Percentiles rank a stretch among this genome's conserved stretches.
Conservation (phyloP, 2,329 filamentous ascomycete species). For the Claviceps capensis region DNA sequence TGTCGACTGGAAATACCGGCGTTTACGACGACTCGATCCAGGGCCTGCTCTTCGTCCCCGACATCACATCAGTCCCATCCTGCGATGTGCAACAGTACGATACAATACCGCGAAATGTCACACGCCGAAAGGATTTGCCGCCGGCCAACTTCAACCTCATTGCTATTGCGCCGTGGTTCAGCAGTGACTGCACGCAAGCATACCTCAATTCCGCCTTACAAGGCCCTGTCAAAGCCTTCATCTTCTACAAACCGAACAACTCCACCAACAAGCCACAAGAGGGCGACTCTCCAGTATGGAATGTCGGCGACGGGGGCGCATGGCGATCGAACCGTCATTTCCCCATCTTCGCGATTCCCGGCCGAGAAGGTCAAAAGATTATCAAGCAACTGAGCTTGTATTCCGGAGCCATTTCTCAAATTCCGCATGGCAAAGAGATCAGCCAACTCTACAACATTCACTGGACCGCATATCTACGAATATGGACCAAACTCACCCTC, state of each 20-base stretch:
- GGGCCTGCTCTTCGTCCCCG: constrained; percentile 77
- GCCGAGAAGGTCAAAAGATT: constrained; percentile 49
- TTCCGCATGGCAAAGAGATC: constrained; percentile 45
- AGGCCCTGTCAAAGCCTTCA: constrained; percentile 47
- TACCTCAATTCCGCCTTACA: constrained; percentile 51
- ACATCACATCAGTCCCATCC: constrained; percentile 40
- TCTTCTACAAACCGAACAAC: constrained; percentile 48
- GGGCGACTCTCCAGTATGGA: constrained; percentile 52
- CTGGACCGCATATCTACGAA: constrained; percentile 43
- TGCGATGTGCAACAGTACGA: constrained; percentile 50
- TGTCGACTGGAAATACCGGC: constrained; percentile 54
- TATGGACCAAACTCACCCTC: constrained; percentile 42
- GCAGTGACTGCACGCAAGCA: constrained; percentile 53
- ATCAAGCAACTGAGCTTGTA: constrained; percentile 62
- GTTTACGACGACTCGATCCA: constrained; percentile 48
- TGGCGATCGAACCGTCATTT: constrained; percentile 63
- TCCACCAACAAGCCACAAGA: constrained; percentile 49
- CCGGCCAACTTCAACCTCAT: constrained; percentile 58
- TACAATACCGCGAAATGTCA: constrained; percentile 65
- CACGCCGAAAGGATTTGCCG: constrained; percentile 55
- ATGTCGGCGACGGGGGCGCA: constrained; percentile 50
- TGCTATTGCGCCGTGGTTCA: constrained; percentile 79
- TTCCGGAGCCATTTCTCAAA: constrained; percentile 56
- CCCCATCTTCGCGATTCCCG: constrained; percentile 72
- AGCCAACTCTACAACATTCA: constrained; percentile 39